Evolutionary conservation across 371 early-diverging fungal genomes (phyloP), one percentile per base, ranked within the genome.

Genomic region (Thermomucor indicae-seudaticae): DNA sequence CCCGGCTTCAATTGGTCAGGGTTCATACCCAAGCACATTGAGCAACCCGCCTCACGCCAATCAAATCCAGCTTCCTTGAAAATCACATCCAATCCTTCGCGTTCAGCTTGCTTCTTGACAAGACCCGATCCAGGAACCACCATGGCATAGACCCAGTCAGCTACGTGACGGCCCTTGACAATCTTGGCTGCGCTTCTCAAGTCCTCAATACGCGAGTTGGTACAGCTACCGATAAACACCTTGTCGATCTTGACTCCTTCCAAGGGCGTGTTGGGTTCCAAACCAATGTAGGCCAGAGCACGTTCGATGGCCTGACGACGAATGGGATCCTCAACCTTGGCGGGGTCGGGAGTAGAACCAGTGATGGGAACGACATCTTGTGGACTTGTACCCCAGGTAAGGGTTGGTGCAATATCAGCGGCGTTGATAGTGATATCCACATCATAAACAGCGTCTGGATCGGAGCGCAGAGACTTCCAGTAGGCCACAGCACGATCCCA

Each of bases 1-100:
- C 72, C 69, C 32, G 86, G 83, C 53, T 72, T 75, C 12, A 85
- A 70, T 55, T 83, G 83, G 67, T 85, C 86, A 39, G 81, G 82
- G 52, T 85, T 85, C 86, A 85, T 85, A 50, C 86, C 86, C 20
- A 85, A 67, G 61, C 86, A 85, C 86, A 85, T 85, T 32, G 81
- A 81, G 56, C 86, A 85, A 31, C 86, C 86, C 38, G 86, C 83
- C 48, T 85, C 86, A 52, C 86, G 69, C 83, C 83, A 85, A 55
- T 85, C 86, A 60, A 83, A 85, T 6, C 83, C 83, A 53, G 86
- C 86, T 28, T 81, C 80, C 34, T 57, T 79, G 59, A 85, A 81
- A 49, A 85, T 72, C 60, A 65, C 61, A 53, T 80, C 83, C 46
- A 85, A 62, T 12, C 86, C 86, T 61, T 85, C 86, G 24, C 75